Base-by-base conservation (phyloP, 176 grass and related monocot species). In the Oryza glaberrima region DNA sequence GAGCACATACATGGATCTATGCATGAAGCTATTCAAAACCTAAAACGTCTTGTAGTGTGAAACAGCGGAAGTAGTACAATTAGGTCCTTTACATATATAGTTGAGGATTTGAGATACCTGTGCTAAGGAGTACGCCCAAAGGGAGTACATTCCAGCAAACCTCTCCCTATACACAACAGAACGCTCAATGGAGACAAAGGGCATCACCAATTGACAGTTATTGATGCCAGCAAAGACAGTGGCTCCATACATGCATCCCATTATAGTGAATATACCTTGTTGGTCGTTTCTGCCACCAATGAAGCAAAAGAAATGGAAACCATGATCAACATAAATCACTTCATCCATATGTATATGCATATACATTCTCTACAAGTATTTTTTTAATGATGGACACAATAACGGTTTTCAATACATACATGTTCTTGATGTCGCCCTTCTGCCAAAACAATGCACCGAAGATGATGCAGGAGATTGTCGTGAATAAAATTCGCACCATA, bases 111-210 rank as follows among this genome's bases (percentile, higher is more conserved):
- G 52, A 7, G 16, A 7, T 19, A 58, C 85, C 90, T 92, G 92
- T 35, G 92, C 92, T 66, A 97, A 88, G 6, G 89, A 92, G 64
- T 97, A 97, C 36, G 90, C 92, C 94, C 94, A 97, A 38, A 85
- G 85, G 47, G 94, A 93, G 78, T 96, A 96, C 94, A 94, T 97
- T 84, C 91, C 92, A 17, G 94, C 89, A 86, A 94, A 97, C 9
- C 87, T 97, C 60, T 97, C 94, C 67, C 92, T 87, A 17, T 90
- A 97, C 28, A 97, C 46, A 15, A 97, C 92, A 12, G 83, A 76
- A 1, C 92, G 81, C 69, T 97, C 94, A 20, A 85, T 38, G 30
- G 90, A 69, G 48, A 97, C 56, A 32, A 92, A 90, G 17, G 92
- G 94, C 80, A 92, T 84, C 51, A 93, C 88, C 2, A 77, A 88